Base-by-base conservation (phyloP, 2,329 filamentous ascomycete genomes). In the Cryphonectria radicalis region DNA sequence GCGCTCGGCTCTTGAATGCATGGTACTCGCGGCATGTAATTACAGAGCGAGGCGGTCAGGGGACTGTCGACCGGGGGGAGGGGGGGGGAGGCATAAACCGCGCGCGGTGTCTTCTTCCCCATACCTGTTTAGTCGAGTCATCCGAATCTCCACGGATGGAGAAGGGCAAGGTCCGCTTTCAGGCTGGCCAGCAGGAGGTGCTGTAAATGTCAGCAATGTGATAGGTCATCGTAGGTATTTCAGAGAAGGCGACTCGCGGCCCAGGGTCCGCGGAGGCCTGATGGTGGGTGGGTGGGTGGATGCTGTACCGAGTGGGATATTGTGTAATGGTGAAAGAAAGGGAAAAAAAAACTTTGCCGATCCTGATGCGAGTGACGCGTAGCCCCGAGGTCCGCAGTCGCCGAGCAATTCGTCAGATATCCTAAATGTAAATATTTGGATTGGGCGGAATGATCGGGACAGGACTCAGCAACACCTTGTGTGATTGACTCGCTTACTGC, bases 401-500 rank as follows among this genome's bases (percentile, higher is more conserved):
- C 53, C 53, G 25, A 59, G 28, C 28, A 8, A 59, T 28, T 59
- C 14, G 11, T 14, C 13, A 7, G 11, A 25, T 57, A 11, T 28
- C 25, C 19, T 32, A 25, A 59, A 32, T 32, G 53, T 28, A 7
- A 28, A 57, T 25, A 55, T 55, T 55, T 25, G 50, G 50, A 55
- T 25, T 13, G 11, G 22, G 50, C 50, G 50, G 25, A n/a, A 55
- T 14, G 8, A 25, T 55, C 13, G 50, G 50, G 25, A 32, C 4
- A 5, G 43, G 43, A 1, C 28, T 14, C 10, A 13, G 22, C 50
- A 55, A 2, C 28, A 28, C 28, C 32, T 32, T 22, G 7, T 25
- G n/a, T 25, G 50, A 55, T 55, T 55, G 50, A 55, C n/a, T 55
- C 50, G 50, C 22, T 25, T 55, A n/a, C 50, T 55, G 50, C 50